phyloP scores from a whole-genome alignment of 2,329 filamentous ascomycete species.

The Thelonectria olida region DNA sequence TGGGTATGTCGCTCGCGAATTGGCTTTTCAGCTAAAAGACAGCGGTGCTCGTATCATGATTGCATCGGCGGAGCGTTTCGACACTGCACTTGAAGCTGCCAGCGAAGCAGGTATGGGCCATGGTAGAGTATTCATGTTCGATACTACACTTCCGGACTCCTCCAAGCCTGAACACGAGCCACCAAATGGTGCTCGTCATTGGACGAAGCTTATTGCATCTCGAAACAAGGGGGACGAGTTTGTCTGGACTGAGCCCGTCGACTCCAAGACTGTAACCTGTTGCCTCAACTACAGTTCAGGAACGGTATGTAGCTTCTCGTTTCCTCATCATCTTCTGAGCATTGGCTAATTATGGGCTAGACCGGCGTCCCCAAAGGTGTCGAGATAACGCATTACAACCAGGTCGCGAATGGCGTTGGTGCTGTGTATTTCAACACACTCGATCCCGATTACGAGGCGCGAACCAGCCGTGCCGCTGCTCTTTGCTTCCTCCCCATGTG shows the following conservation, averaged over 20 bases:
- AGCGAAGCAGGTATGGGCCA: conserved; percentile 62
- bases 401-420: conserved; percentile 75
- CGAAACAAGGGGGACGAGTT: conserved; percentile 64
- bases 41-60: conserved; percentile 75
- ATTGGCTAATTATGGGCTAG: conserved; percentile 23
- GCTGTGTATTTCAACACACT: conserved; percentile 57
- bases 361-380: conserved; percentile 88
- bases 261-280: conserved; percentile 63
- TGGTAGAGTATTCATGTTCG: conserved; percentile 71
- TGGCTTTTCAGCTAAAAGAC: conserved; percentile 80
- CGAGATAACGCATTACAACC: conserved; percentile 80
- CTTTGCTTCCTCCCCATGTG: conserved; percentile 82
- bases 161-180: conserved; percentile 21
- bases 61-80: conserved; percentile 66
- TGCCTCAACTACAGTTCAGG: conserved; percentile 83
- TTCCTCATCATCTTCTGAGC: no score
- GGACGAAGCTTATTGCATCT: conserved; percentile 68
- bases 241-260: conserved; percentile 67
- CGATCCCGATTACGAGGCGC: conserved; percentile 58
- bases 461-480: conserved; percentile 49
- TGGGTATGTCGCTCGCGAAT: conserved; percentile 71
- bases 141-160: conserved; percentile 61
- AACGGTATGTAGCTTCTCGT: conserved; percentile 52
- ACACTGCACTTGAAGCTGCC: conserved; percentile 74
- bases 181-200: conserved; percentile 55